Evolutionary conservation across 2,329 filamentous ascomycete genomes (phyloP).

Genomic region (Chrysoporthe deuterocubensis): DNA sequence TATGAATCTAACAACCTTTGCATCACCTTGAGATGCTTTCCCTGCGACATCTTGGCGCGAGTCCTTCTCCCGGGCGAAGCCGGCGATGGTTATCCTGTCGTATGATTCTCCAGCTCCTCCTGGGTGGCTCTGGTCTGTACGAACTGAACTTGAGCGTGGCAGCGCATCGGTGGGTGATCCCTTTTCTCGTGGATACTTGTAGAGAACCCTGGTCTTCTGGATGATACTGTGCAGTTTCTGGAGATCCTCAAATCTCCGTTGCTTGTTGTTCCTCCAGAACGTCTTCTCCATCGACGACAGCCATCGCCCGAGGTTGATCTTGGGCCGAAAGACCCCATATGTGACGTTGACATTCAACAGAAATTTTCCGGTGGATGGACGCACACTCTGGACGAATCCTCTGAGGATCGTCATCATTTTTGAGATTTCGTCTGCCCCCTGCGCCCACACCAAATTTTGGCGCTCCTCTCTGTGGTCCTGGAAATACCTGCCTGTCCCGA

Average conservation of each 20-base stretch:
- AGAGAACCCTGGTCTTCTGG: slow-evolving; percentile 43
- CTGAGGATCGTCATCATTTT: slow-evolving; percentile 44
- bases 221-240: slow-evolving; percentile 43
- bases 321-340: slow-evolving; percentile 54
- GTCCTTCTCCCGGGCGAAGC: neutral
- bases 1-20: too few relatives aligned
- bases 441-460: neutral
- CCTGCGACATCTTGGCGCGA: slow-evolving; percentile 24
- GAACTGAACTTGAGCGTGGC: slow-evolving; percentile 31
- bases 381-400: slow-evolving; percentile 60
- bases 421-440: neutral
- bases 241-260: slow-evolving; percentile 30
- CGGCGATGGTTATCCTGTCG: neutral
- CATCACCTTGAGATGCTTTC: slow-evolving; percentile 23
- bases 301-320: slow-evolving; percentile 38
- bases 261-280: slow-evolving; percentile 38
- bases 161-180: neutral
- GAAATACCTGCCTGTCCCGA: neutral
- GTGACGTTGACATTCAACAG: slow-evolving; percentile 61
- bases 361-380: slow-evolving; percentile 56
- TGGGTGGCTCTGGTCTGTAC: slow-evolving; percentile 1
- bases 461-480: neutral
- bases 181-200: slow-evolving; percentile 36
- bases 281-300: neutral
- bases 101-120: neutral